These are phyloP conservation scores for Parastagonospora nodorum DNA, from an alignment of 2,329 filamentous ascomycete species.

Conservation along the genomic window DNA sequence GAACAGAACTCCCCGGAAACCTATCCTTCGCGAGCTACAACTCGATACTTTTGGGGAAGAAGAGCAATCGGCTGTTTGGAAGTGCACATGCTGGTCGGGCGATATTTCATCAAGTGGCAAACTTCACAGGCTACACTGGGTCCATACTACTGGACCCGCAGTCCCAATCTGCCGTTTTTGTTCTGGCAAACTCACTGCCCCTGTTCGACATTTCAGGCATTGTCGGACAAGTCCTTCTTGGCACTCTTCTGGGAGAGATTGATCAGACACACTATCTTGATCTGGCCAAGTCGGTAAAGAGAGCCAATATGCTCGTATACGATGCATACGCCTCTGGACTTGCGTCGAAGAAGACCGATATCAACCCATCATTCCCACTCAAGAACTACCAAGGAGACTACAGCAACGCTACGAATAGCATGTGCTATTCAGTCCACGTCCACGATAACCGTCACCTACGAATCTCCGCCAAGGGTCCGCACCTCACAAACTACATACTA, in stretches of 20 bases:
- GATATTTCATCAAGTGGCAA: neutral
- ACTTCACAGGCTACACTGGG: neutral
- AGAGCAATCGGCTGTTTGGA: neutral
- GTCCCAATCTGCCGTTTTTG: neutral
- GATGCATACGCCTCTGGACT: neutral
- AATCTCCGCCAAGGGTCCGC: neutral
- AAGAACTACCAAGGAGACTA: neutral
- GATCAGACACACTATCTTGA: neutral
- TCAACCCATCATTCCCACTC: neutral
- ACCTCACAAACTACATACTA: neutral
- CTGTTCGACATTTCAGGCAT: neutral
- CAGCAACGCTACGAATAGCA: neutral
- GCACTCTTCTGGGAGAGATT: neutral
- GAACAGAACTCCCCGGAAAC: constrained; percentile 9
- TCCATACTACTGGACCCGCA: neutral
- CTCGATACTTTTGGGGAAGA: neutral
- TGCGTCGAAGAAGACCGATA: neutral
- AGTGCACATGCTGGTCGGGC: neutral
- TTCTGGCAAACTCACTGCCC: neutral
- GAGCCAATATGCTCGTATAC: neutral
- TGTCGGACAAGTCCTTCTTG: neutral
- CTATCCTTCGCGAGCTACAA: constrained; percentile 9
- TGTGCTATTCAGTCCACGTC: neutral
- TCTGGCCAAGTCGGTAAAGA: neutral
- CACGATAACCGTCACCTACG: neutral